Base-by-base conservation (phyloP, 805 yeast genomes). In the Pichia sporocuriosa region DNA sequence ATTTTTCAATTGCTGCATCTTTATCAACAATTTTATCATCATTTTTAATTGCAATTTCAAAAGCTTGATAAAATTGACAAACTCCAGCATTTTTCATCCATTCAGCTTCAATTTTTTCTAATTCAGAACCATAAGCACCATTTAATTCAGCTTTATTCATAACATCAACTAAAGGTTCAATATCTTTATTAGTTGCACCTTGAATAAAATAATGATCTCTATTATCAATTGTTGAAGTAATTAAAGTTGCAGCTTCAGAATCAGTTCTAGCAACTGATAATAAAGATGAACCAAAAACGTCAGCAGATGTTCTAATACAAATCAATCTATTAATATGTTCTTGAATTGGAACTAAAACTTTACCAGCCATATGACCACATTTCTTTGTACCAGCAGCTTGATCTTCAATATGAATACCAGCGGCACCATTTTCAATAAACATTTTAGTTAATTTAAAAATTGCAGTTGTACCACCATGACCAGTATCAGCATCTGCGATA, bases 361-460 rank as follows among this genome's bases (percentile, higher is more conserved):
- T 87, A 56, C 97, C 97, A 52, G 95, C 97, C 97, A 90, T 90
- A 68, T 90, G 97, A 47, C 97, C 97, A 71, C 97, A 90, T 70
- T 90, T 90, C 68, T 90, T 90, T 56, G 97, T 90, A 57, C 97
- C 96, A 42, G 97, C 96, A 42, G 97, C 96, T 74, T 90, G 97
- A 68, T 90, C 97, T 70, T 90, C 98, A 62, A 90, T 88, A 65
- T 90, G 98, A 57, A 90, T 88, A 61, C 97, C 97, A 45, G 97
- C 97, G 43, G 97, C 98, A 66, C 97, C 97, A 58, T 94, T 80
- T 71, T 90, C 97, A 55, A 90, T 85, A 62, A 90, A 90, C 79
- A 90, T 73, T 72, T 90, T 90, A 57, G 96, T 88, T 63, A 90
- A 77, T 69, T 90, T 90, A 69, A 88, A 83, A 53, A 87, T 87